phyloP scores from a whole-genome alignment of 1,284 basidiomycete genomes.

The Dichomitus squalens region DNA sequence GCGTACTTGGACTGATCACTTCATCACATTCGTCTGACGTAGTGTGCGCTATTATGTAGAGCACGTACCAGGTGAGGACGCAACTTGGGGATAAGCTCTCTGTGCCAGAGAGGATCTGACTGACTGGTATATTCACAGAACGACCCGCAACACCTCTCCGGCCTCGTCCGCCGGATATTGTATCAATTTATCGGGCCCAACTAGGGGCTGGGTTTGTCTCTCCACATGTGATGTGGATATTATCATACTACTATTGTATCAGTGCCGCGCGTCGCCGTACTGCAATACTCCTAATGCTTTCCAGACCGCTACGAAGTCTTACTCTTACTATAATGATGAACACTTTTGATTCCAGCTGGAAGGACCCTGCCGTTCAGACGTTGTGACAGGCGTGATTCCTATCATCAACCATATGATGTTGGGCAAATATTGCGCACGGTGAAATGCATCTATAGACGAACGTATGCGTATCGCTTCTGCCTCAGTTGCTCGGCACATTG shows the following conservation, averaged over 20 bases:
- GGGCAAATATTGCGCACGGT: too few species aligned
- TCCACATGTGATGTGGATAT: background rate
- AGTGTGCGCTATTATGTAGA: slow-evolving; percentile 31
- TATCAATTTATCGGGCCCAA: slow-evolving; percentile 95
- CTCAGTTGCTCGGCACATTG: too few species aligned
- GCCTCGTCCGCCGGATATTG: slow-evolving; percentile 83
- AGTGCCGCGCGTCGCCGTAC: background rate
- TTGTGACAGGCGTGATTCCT: too few species aligned
- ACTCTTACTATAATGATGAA: too few species aligned
- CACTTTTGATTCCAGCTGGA: too few species aligned
- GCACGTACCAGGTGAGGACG: slow-evolving; percentile 47
- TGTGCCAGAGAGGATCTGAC: slow-evolving; percentile 10
- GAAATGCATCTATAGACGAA: too few species aligned
- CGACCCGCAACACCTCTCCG: slow-evolving; percentile 86
- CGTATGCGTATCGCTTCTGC: too few species aligned
- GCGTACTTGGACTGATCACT: slow-evolving; percentile 24
- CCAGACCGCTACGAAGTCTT: too few species aligned
- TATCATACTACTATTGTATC: background rate
- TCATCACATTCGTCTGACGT: background rate
- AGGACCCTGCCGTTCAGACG: too few species aligned
- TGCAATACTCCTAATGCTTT: too few species aligned
- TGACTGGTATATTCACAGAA: slow-evolving; percentile 56
- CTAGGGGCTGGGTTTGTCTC: slow-evolving; percentile 30
- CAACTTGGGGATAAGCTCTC: too few species aligned
- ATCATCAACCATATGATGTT: too few species aligned